Evolutionary conservation across 2,329 filamentous ascomycete species (phyloP), one percentile per base, ranked within the genome.

Genomic region (Beauveria sp.): DNA sequence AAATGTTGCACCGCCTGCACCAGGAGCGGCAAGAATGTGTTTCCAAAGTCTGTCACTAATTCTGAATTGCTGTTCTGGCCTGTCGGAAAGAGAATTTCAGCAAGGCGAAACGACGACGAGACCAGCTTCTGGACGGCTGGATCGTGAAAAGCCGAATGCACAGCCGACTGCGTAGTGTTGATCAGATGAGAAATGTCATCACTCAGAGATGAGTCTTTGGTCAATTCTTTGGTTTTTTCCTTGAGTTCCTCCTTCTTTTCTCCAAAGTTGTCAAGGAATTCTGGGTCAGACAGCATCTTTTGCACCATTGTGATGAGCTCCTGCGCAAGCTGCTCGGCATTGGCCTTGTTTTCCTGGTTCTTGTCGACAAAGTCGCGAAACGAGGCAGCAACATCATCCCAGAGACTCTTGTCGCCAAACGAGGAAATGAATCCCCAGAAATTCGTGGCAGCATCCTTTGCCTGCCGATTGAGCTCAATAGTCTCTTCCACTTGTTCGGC

Each of bases 1-100:
- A 97, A 77, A 73, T 91, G 92, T 71, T 97, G 92, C 37, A 97
- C 80, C 2, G 85, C 84, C 65, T 90, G 82, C 61, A 97, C 83
- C 4, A 92, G 69, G 14, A 91, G 76, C 0, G 93, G 93, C 5
- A 94, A 79, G 70, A 97, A 92, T 14, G 93, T 77, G 69, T 92
- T 93, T 22, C 84, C 43, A 41, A 48, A 50, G 22, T 62, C 61
- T 18, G 43, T 40, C 20, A 59, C 12, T 3, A 62, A 22, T n/a
- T 62, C 61, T 10, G 51, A 37, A 18, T 62, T 62, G 26, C 43
- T 34, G 5, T 40, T 46, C 3, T 82, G 74, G 62, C 88, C 81
- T 0, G 79, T 73, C 0, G 88, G 88, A 2, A 86, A 92, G 0
- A 96, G 75, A 51, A 92, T 84, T 51, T 82, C 77, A 68, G 86